phyloP scores from a whole-genome alignment of 2,329 filamentous ascomycete genomes.

The Talaromyces sp. region DNA sequence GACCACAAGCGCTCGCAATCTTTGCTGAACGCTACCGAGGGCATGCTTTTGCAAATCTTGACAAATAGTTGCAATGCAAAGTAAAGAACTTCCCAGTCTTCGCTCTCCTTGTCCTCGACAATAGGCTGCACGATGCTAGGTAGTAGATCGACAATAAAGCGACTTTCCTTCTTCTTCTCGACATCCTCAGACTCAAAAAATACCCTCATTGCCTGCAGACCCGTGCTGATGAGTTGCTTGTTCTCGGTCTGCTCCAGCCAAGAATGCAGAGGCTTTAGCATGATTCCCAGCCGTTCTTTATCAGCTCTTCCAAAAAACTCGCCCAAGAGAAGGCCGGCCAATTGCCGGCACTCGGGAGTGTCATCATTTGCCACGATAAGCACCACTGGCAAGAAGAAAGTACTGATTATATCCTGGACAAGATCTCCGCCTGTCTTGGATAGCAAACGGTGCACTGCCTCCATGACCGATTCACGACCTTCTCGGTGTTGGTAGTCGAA shows the following conservation, averaged over 20 bases:
- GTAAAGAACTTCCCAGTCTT: conserved; percentile 65
- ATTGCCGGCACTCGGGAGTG: conserved; percentile 74
- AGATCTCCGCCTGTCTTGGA: conserved; percentile 77
- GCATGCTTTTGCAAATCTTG: conserved; percentile 62
- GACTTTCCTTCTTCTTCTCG: conserved; percentile 63
- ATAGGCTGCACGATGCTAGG: conserved; percentile 50
- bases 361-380: conserved; percentile 86
- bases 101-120: conserved; percentile 47
- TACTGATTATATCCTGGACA: conserved; percentile 72
- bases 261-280: conserved; percentile 63
- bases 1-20: conserved; percentile 65
- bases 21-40: conserved; percentile 57
- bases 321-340: conserved; percentile 73
- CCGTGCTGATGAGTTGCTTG: conserved; percentile 62
- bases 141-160: conserved; percentile 51
- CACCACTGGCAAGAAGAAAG: conserved; percentile 80
- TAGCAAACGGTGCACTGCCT: conserved; percentile 80
- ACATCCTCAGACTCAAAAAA: conserved; percentile 69
- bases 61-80: conserved; percentile 65
- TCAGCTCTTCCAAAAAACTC: conserved; percentile 75
- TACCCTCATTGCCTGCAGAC: conserved; percentile 73
- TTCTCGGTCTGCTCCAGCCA: conserved; percentile 77
- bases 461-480: conserved; percentile 87
- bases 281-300: conserved; percentile 63
- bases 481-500: conserved; percentile 84